Conservation (phyloP, 2,329 filamentous ascomycete genomes). For the Aspergillus udagawae region DNA sequence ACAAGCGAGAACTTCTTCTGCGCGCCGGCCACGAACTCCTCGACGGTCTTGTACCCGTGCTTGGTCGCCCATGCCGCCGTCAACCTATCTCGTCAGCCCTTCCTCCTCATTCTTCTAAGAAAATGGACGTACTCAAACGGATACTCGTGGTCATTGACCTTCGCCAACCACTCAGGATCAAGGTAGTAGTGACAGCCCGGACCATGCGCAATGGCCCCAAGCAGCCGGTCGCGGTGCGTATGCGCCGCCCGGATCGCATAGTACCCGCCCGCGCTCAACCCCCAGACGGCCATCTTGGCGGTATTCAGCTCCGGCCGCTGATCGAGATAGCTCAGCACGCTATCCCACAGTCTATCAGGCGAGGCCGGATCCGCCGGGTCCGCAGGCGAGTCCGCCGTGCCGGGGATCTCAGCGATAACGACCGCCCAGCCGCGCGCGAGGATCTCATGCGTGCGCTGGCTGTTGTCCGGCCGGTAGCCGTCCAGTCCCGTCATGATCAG, state of each 20-base stretch:
- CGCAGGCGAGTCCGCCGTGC: conserved; percentile 64
- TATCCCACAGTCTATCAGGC: conserved; percentile 60
- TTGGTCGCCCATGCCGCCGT: conserved; percentile 57
- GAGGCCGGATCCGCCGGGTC: conserved; percentile 57
- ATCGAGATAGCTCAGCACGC: conserved; percentile 59
- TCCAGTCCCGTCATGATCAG: conserved; percentile 58
- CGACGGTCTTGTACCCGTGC: conserved; percentile 56
- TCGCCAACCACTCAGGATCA: conserved; percentile 55
- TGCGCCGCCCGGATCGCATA: conserved; percentile 65
- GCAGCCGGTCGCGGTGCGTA: conserved; percentile 55
- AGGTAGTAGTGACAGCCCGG: conserved; percentile 62
- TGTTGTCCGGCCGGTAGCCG: conserved; percentile 54
- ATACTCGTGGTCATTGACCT: conserved; percentile 64
- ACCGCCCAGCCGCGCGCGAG: conserved; percentile 59
- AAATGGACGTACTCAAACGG: conserved; percentile 49
- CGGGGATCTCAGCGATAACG: conserved; percentile 62
- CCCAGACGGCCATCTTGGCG: conserved; percentile 58
- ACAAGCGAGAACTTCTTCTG: conserved; percentile 62
- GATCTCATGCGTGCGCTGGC: conserved; percentile 57
- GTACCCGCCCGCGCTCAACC: conserved; percentile 63
- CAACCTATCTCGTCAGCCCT: conserved; percentile 34
- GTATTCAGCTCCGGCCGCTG: conserved; percentile 52
- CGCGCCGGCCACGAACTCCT: conserved; percentile 53
- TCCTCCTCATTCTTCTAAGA: too few species aligned
- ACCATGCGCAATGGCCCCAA: conserved; percentile 59